phyloP scores from a whole-genome alignment of 1,284 basidiomycete species.

The Irpex sp. region DNA sequence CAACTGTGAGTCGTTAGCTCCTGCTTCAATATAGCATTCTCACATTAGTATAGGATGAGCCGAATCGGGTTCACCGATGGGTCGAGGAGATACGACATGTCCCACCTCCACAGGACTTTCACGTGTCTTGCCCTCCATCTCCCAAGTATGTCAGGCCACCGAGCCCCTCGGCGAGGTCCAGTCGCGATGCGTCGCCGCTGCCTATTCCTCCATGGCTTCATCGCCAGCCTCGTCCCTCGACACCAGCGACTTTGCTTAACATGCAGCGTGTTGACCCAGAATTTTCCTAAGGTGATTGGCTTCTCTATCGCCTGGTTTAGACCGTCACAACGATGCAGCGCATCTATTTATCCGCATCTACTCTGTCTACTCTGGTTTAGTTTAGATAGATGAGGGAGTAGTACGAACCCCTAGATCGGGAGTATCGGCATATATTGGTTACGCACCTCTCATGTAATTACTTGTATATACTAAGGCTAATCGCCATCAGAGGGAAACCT shows the following conservation, averaged over 20 bases:
- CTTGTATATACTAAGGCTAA: too few species aligned
- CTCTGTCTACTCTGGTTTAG: not conserved
- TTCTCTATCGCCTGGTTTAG: not conserved
- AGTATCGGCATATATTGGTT: too few species aligned
- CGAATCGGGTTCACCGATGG: conserved; percentile 27
- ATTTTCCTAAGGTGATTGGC: not conserved
- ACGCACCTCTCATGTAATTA: too few species aligned
- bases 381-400: not conserved
- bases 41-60: conserved; percentile 13
- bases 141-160: conserved; percentile 15
- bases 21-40: too few species aligned
- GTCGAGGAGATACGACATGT: conserved; percentile 22
- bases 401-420: too few species aligned
- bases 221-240: conserved; percentile 13
- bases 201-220: conserved; percentile 27
- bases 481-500: too few species aligned
- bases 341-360: not conserved
- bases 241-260: not conserved
- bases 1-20: conserved; percentile 20
- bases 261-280: not conserved
- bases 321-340: not conserved
- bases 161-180: conserved; percentile 3
- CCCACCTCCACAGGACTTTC: conserved; percentile 13
- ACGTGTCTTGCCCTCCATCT: conserved; percentile 14
- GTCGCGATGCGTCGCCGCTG: conserved; percentile 13